A percentile compares a stretch with the other conserved stretches of the same genome.
Conservation (phyloP, 257 asterid genomes). For the Solanum lignicaule region DNA sequence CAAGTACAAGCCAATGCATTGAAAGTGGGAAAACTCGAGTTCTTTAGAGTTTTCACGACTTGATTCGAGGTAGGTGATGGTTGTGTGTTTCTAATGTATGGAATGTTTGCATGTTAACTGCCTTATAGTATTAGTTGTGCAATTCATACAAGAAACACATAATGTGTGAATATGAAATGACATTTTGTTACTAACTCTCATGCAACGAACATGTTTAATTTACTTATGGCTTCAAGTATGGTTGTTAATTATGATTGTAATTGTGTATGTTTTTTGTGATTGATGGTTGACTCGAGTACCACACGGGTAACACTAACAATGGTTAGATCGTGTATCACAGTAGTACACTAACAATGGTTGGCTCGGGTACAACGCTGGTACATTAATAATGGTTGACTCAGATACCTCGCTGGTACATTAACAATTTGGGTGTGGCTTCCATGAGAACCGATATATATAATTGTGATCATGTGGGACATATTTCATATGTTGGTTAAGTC, state of each 20-base stretch:
- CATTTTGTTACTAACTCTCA: not conserved
- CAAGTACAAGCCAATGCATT: not conserved
- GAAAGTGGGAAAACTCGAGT: not conserved
- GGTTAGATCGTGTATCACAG: not conserved
- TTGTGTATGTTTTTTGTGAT: not conserved
- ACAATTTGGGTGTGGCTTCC: too few species aligned
- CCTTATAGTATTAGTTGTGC: too few species aligned
- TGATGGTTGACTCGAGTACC: not conserved
- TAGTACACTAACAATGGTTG: not conserved
- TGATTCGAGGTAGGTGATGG: not conserved
- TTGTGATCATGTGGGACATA: too few species aligned
- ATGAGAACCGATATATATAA: too few species aligned
- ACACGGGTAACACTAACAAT: not conserved
- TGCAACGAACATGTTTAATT: too few species aligned
- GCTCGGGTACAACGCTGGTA: not conserved
- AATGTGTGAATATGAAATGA: not conserved
- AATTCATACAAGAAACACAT: not conserved
- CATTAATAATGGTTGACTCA: not conserved
- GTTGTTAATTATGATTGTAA: too few species aligned
- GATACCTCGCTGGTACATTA: too few species aligned
- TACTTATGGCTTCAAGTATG: not conserved
- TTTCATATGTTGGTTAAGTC: too few species aligned
- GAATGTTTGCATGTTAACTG: not conserved
- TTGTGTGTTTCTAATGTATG: too few species aligned
- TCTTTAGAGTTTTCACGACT: not conserved